Evolutionary conservation across 345 rosid species (phyloP), one percentile per base, ranked within the genome.

Genomic region (Eutrema japonicum): DNA sequence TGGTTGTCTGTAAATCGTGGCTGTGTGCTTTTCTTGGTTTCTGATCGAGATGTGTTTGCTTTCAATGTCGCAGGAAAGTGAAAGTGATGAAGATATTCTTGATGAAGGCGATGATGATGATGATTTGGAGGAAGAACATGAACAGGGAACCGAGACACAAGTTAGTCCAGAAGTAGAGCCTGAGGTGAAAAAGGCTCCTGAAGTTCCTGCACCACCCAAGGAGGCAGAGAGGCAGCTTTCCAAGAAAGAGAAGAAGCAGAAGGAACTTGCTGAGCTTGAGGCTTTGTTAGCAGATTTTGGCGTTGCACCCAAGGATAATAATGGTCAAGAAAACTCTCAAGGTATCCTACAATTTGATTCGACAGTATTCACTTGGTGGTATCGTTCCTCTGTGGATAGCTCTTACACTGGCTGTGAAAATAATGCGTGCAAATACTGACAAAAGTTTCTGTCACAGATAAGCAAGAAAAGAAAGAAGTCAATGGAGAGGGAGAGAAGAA

Each of bases 141-240:
- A 86, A 8, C 81, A 81, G 55, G 97, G 80, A 73, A 77, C 78
- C 2, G 93, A 86, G 66, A 74, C 45, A 36, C 80, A 79, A 45
- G 84, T 69, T 27, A 77, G 66, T 47, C 71, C 62, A 10, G 81
- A 70, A 42, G 73, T 45, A 40, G 96, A 87, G 76, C 82, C 85
- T 12, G 80, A 64, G 59, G 85, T 57, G 43, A 75, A 66, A 77
- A 86, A 75, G 77, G 58, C 80, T 72, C 66, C 83, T 60, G 85
- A 82, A 79, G 83, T 55, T 76, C 67, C 84, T 76, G 78, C 74
- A 26, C 80, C 75, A 10, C 83, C 80, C 9, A 92, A 87, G 82
- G 96, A 90, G 68, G 54, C 93, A 60, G 98, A 90, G 71, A 92
- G 91, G 66, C 93, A 92, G 72, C 98, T 92, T 37, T 88, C 98